Evolutionary conservation across 352 stramenopile genomes (phyloP), one percentile per base, ranked within the genome.

Genomic region (Pythium diclinum): DNA sequence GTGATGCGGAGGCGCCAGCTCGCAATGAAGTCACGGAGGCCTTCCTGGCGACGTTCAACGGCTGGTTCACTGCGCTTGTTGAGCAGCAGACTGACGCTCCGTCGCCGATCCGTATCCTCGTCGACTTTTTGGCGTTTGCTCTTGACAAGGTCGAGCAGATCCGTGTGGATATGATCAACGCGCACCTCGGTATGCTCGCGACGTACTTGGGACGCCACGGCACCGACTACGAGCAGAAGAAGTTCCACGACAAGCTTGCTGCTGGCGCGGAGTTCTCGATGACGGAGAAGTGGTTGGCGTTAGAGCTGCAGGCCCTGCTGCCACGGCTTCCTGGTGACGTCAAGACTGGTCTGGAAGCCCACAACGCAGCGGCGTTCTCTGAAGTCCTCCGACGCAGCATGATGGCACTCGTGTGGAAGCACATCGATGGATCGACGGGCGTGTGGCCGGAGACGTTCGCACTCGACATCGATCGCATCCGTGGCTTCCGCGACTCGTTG

Each of bases 361-460:
- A 71, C 25, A 61, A 91, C 17, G 72, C 73, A 2, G 25, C 38
- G 14, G 78, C 72, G 7, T 88, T 84, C 49, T 60, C 76, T n/a
- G 68, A 72, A 13, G 78, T 89, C 36, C 47, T 91, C 1, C 76
- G 73, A 8, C 30, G 59, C 0, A 79, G 70, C 57, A 78, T 88
- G 38, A 75, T 85, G 58, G 30, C 75, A 17, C 34, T 93, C 10
- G 67, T 88, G 14, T 61, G 67, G 1, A 85, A 70, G n/a, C 57
- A 88, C 59, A 84, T 89, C 23, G 82, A 83, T 44, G 81, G 73
- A 11, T 52, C 56, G 0, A 60, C 63, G 3, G 69, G 70, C n/a
- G 46, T 73, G 3, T 91, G 82, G 83, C 84, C 84, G 0, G 84
- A 93, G 56, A 80, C 81, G 11, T 91, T 91, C 59, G 61, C 71